Evolutionary conservation across 1,139 yeast species (phyloP).

Genomic region (Martiniozyma asiatica): DNA sequence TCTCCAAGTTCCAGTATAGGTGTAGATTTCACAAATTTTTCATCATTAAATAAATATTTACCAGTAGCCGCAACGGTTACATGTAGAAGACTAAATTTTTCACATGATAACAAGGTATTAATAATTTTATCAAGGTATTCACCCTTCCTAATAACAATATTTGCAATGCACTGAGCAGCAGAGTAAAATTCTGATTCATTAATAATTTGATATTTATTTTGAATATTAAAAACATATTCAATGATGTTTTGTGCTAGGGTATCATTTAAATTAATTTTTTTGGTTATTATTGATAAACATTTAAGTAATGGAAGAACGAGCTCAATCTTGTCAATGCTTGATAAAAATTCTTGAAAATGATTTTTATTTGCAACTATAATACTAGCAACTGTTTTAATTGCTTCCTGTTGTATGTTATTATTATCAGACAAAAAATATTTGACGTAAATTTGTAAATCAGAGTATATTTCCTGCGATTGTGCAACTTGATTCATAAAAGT

Average conservation of each 20-base stretch:
- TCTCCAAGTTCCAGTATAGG: slow-evolving; percentile 9
- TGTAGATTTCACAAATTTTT: slow-evolving; percentile 6
- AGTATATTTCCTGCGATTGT: slow-evolving; percentile 21
- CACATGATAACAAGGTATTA: neutral
- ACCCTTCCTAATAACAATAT: slow-evolving; percentile 16
- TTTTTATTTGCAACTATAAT: slow-evolving; percentile 28
- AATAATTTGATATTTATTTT: slow-evolving; percentile 6
- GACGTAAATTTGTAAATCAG: slow-evolving; percentile 25
- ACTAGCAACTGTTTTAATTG: slow-evolving; percentile 45
- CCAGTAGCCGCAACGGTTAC: slow-evolving; percentile 17
- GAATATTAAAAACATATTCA: slow-evolving; percentile 13
- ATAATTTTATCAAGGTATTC: slow-evolving; percentile 1
- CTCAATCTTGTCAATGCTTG: no score
- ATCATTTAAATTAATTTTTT: slow-evolving; percentile 11
- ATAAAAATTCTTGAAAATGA: slow-evolving; percentile 26
- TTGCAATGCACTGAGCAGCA: slow-evolving; percentile 27
- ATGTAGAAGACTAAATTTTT: slow-evolving; percentile 11
- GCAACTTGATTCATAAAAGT: slow-evolving; percentile 39
- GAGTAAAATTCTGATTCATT: slow-evolving; percentile 22
- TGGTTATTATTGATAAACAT: slow-evolving; percentile 30
- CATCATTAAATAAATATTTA: slow-evolving; percentile 16
- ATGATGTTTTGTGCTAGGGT: slow-evolving; percentile 18
- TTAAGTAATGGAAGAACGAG: slow-evolving; percentile 24
- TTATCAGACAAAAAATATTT: slow-evolving; percentile 23
- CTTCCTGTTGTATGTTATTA: slow-evolving; percentile 31